Evolutionary conservation across 2,329 filamentous ascomycete species (phyloP).

Genomic region (Iodosphaeria phyllophila): DNA sequence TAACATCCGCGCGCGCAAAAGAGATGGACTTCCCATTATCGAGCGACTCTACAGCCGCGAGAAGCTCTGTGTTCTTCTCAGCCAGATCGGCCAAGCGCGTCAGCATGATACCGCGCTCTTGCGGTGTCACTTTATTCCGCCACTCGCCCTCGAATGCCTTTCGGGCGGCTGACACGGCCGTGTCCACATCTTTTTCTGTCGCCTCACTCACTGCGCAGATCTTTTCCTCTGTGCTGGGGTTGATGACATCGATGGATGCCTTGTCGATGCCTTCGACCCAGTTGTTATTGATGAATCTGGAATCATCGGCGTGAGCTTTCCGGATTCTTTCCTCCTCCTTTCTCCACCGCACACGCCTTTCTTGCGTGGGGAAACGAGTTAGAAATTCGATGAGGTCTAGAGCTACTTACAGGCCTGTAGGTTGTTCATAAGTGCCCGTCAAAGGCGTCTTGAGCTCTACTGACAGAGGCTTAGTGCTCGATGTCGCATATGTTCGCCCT

Average conservation of each 20-base stretch:
- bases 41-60: constrained; percentile 70
- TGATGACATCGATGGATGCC: constrained; percentile 83
- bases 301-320: too few species aligned
- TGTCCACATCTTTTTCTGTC: constrained; percentile 67
- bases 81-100: constrained; percentile 62
- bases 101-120: constrained; percentile 50
- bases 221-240: constrained; percentile 68
- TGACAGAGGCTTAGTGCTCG: constrained; percentile 25
- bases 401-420: constrained; percentile 40
- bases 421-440: constrained; percentile 39
- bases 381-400: too few species aligned
- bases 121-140: constrained; percentile 47
- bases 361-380: too few species aligned
- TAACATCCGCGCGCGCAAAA: constrained; percentile 61
- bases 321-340: too few species aligned
- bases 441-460: constrained; percentile 49
- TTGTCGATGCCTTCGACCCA: constrained; percentile 71
- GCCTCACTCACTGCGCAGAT: constrained; percentile 72
- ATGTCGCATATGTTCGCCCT: too few species aligned
- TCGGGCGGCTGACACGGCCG: constrained; percentile 71
- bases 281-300: constrained; percentile 86
- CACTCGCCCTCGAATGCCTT: constrained; percentile 66
- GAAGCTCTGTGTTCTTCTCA: constrained; percentile 57
- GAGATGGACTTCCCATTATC: constrained; percentile 73
- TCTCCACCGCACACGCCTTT: too few species aligned